Conservation (phyloP, 179 eudicot genomes). For the Patellifolia procumbens region DNA sequence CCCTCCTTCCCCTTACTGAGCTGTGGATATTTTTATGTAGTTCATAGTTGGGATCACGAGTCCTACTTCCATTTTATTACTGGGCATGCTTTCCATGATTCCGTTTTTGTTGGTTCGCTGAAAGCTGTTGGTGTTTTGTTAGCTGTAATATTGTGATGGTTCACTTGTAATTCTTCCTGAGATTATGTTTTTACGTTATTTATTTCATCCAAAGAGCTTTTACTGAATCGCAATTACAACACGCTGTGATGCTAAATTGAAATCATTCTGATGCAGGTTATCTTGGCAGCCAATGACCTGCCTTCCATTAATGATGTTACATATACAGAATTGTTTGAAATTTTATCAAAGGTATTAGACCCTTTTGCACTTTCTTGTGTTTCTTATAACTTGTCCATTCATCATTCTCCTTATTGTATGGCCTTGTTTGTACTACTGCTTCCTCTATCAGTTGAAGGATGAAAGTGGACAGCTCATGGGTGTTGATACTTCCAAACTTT, state of each 20-base stretch:
- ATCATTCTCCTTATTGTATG: background rate
- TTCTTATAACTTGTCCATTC: slow-evolving; percentile 5
- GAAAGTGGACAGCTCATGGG: slow-evolving; percentile 77
- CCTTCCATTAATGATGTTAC: slow-evolving; percentile 97
- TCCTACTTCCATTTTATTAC: background rate
- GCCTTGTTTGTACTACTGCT: background rate
- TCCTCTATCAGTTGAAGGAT: slow-evolving; percentile 74
- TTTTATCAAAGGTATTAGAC: slow-evolving; percentile 68
- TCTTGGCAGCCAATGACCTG: slow-evolving; percentile 93
- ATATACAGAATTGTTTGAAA: slow-evolving; percentile 73
- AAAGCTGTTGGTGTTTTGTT: background rate
- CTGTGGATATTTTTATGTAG: background rate
- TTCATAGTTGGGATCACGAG: background rate
- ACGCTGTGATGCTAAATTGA: slow-evolving; percentile 15
- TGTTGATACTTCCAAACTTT: slow-evolving; percentile 74
- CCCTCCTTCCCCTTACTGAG: background rate
- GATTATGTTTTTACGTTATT: background rate
- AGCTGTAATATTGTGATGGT: background rate
- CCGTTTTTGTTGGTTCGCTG: background rate
- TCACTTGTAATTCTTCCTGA: background rate
- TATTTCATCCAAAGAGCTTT: background rate
- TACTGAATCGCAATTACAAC: background rate
- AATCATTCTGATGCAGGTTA: slow-evolving; percentile 59
- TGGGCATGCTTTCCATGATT: background rate
- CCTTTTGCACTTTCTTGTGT: background rate